A percentile compares a stretch with the other conserved stretches of the same genome.
These are phyloP conservation scores for Aspergillus hortae DNA, from an alignment of 2,329 filamentous ascomycete genomes.

Conservation along the genomic window DNA sequence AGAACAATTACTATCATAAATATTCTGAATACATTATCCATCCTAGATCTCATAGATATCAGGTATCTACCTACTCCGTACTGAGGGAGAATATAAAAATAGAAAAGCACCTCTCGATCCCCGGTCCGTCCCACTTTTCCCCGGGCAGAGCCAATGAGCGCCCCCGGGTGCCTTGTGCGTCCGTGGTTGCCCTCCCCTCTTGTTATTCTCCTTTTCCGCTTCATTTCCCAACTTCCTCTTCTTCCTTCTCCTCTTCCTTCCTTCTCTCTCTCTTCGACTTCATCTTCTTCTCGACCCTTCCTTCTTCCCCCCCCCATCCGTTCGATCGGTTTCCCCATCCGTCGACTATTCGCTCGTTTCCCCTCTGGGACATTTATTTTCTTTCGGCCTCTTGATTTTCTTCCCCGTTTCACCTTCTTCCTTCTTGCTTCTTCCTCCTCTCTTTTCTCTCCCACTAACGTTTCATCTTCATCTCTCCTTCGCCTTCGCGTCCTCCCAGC, in stretches of 20 bases:
- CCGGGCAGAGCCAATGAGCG: constrained; percentile 4
- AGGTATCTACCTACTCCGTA: no score
- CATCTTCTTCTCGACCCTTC: constrained; percentile 7
- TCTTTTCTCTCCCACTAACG: constrained; percentile 17
- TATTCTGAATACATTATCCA: no score
- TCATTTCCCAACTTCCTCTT: constrained; percentile 7
- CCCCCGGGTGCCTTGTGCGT: constrained; percentile 3
- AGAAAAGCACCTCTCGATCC: constrained; percentile 1
- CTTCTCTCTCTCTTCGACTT: constrained; percentile 3
- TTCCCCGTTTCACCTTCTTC: constrained; percentile 11
- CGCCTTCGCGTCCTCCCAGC: constrained; percentile 14
- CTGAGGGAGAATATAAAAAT: no score
- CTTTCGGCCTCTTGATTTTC: constrained; percentile 10
- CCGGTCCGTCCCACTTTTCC: no score
- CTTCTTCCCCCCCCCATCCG: constrained; percentile 8
- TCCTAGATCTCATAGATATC: no score
- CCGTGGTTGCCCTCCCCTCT: constrained; percentile 6
- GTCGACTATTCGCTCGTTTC: constrained; percentile 21
- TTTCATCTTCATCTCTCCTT: constrained; percentile 17
- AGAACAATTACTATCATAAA: no score
- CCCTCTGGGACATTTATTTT: not conserved
- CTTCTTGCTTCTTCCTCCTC: constrained; percentile 5
- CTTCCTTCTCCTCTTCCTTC: constrained; percentile 10
- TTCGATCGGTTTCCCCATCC: constrained; percentile 11
- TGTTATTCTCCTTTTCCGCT: constrained; percentile 8